phyloP scores from a whole-genome alignment of 345 rosid genomes.

The Populus simonii region DNA sequence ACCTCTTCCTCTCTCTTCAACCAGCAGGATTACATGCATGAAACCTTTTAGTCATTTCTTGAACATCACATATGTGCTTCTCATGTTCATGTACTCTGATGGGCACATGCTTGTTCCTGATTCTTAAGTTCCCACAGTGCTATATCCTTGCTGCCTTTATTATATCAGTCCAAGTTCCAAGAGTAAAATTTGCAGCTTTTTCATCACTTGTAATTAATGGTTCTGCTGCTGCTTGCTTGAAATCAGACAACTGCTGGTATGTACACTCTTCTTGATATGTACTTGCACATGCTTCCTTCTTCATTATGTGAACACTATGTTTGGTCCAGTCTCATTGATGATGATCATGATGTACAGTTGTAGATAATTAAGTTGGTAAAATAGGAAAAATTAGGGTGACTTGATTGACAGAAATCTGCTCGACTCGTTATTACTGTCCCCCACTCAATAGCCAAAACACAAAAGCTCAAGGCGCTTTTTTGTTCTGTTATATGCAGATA shows the following conservation, averaged over 20 bases:
- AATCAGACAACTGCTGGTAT: slow-evolving; percentile 24
- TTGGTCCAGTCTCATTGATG: background rate
- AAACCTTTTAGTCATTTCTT: slow-evolving; percentile 20
- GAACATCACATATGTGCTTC: background rate
- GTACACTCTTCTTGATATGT: background rate
- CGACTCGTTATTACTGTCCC: slow-evolving; percentile 31
- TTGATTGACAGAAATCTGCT: slow-evolving; percentile 33
- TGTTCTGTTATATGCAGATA: slow-evolving; percentile 8
- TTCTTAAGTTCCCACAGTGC: background rate
- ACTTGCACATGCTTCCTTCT: background rate
- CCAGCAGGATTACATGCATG: slow-evolving; percentile 20
- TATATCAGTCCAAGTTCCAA: background rate
- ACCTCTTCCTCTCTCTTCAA: background rate
- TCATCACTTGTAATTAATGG: background rate
- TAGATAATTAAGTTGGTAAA: slow-evolving; percentile 17
- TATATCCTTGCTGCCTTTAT: background rate
- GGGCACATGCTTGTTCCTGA: slow-evolving; percentile 8
- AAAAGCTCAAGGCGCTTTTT: slow-evolving; percentile 20
- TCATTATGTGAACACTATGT: background rate
- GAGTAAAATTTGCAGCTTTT: slow-evolving; percentile 15
- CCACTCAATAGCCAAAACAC: slow-evolving; percentile 20
- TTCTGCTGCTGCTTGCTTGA: slow-evolving; percentile 13
- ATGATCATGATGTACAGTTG: background rate
- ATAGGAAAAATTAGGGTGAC: slow-evolving; percentile 13
- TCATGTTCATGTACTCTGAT: slow-evolving; percentile 9